phyloP scores from a whole-genome alignment of 495 filamentous ascomycete genomes.

The Tuber magnatum region DNA sequence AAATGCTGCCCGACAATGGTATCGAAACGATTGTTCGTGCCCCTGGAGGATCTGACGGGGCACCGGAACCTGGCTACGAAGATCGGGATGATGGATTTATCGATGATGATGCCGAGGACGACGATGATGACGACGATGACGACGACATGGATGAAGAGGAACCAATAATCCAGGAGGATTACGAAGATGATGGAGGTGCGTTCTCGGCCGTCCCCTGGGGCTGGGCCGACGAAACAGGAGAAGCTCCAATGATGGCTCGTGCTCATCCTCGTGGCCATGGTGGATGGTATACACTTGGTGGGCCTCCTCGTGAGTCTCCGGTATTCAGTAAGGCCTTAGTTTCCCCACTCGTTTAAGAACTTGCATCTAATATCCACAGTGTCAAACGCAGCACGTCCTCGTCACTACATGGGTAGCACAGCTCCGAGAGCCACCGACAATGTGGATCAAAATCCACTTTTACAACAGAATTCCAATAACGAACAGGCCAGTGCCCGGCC shows the following conservation, averaged over 20 bases:
- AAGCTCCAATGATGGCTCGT: conserved; percentile 43
- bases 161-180: conserved; percentile 48
- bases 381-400: conserved; percentile 33
- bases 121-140: conserved; percentile 61
- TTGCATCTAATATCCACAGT: conserved; percentile 35
- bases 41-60: conserved; percentile 42
- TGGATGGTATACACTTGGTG: conserved; percentile 46
- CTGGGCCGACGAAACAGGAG: conserved; percentile 42
- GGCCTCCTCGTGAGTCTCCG: conserved; percentile 37
- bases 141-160: conserved; percentile 65
- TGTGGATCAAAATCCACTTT: conserved; percentile 37
- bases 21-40: conserved; percentile 44
- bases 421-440: conserved; percentile 30
- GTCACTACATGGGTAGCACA: conserved; percentile 33
- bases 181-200: conserved; percentile 64
- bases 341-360: conserved; percentile 21
- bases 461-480: conserved; percentile 37
- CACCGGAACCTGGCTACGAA: conserved; percentile 48
- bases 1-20: conserved; percentile 39
- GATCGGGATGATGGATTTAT: conserved; percentile 56
- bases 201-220: conserved; percentile 40
- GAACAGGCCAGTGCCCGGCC: conserved; percentile 33
- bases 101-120: conserved; percentile 57
- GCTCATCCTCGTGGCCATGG: conserved; percentile 45
- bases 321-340: conserved; percentile 38